Base-by-base conservation (phyloP, 306 rosid genomes). In the Lablab purpureus region DNA sequence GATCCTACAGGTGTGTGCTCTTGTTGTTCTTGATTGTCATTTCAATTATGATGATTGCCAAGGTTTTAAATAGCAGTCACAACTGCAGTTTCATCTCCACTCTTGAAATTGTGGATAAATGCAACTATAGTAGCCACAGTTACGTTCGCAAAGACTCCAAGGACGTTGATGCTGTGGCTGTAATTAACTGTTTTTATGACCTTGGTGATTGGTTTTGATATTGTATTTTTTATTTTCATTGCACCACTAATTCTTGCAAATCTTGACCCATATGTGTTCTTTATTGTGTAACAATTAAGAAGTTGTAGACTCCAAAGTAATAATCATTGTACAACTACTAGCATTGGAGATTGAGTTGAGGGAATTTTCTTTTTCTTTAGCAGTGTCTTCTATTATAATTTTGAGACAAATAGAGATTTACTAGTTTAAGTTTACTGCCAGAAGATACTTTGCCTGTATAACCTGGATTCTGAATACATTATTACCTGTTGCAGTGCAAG, bases 401-500 rank as follows among this genome's bases (percentile, higher is more conserved):
- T 55, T 49, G 73, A 12, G 66, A 67, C 27, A 58, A 55, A 72
- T 2, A 19, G 28, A 27, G 50, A 43, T 34, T 37, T 45, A 75
- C 65, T 58, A 15, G 56, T 67, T 72, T 28, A 46, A 34, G 55
- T 49, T 82, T 52, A 40, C 63, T 37, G 6, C 32, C 40, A 11
- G 19, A 41, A 72, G 10, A 40, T 28, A 34, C 14, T 80, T 67
- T 37, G 21, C 68, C 19, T 25, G 10, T 46, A 21, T 54, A 63
- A 63, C 47, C 51, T 52, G 76, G 45, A 45, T 67, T 50, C 36
- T 41, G 72, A 83, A 56, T 46, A 27, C 17, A 22, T 67, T 62
- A 18, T 63, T 67, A 21, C 79, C 59, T 45, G 74, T 80, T 84
- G 87, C 91, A 95, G 98, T 79, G 81, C 94, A 89, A 87, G 90